Conservation (phyloP, 2,329 filamentous ascomycete genomes). For the Monosporascus sp. region DNA sequence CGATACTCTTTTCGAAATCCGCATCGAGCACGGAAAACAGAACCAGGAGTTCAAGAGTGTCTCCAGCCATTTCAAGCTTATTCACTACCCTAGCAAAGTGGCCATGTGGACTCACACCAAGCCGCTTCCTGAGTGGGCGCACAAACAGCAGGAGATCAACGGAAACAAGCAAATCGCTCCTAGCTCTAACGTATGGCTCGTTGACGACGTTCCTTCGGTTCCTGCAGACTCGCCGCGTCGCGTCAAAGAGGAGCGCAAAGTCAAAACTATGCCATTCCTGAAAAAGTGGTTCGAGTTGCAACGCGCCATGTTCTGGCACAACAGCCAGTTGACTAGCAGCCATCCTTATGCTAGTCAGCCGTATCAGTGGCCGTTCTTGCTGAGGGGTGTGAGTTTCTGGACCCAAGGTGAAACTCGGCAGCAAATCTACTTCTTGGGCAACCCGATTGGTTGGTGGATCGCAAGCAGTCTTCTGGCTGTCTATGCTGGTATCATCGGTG, state of each 20-base stretch:
- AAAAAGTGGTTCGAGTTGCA: constrained; percentile 95
- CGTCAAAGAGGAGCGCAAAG: constrained; percentile 67
- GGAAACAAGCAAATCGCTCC: constrained; percentile 93
- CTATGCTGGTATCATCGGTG: constrained; percentile 84
- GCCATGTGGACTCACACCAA: constrained; percentile 98
- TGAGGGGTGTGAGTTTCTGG: constrained; percentile 98
- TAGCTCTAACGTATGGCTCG: constrained; percentile 89
- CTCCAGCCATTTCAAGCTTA: constrained; percentile 89
- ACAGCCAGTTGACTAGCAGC: constrained; percentile 94
- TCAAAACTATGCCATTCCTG: constrained; percentile 83
- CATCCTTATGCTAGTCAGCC: constrained; percentile 94
- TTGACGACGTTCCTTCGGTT: constrained; percentile 84
- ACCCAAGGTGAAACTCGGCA: constrained; percentile 90
- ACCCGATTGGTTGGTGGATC: constrained; percentile 96
- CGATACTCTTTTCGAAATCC: constrained; percentile 89
- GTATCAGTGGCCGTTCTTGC: constrained; percentile 95
- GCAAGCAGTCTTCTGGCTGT: constrained; percentile 88
- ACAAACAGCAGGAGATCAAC: constrained; percentile 98
- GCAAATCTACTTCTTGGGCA: constrained; percentile 98
- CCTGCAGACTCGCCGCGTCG: constrained; percentile 66
- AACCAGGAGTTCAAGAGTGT: constrained; percentile 84
- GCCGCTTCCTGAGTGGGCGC: constrained; percentile 94
- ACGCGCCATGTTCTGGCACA: constrained; percentile 98
- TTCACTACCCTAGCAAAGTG: constrained; percentile 91
- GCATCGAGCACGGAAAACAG: constrained; percentile 78